A percentile compares a stretch with the other conserved stretches of the same genome.
These are phyloP conservation scores for Cercospora citrullina DNA, from an alignment of 2,329 filamentous ascomycete genomes.

Conservation along the genomic window DNA sequence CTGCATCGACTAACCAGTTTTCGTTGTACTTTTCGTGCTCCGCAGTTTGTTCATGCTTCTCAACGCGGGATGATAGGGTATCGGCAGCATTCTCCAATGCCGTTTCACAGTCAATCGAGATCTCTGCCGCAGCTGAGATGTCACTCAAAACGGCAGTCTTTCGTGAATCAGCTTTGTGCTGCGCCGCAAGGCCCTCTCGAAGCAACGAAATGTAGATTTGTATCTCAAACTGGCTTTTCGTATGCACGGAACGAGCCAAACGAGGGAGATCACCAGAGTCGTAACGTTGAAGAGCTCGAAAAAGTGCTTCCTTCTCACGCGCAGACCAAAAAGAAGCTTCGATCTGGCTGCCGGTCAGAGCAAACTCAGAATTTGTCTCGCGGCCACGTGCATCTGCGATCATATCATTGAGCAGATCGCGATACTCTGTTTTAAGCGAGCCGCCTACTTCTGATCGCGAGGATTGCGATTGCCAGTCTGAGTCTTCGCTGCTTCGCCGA, in stretches of 20 bases:
- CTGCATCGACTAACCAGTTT: slow-evolving; percentile 63
- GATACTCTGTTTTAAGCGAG: slow-evolving; percentile 41
- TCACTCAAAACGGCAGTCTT: slow-evolving; percentile 52
- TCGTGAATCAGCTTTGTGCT: slow-evolving; percentile 40
- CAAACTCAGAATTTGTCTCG: not conserved
- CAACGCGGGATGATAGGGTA: slow-evolving; percentile 63
- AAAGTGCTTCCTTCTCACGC: slow-evolving; percentile 70
- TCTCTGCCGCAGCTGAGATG: slow-evolving; percentile 70
- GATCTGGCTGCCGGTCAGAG: slow-evolving; percentile 55
- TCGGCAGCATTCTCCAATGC: slow-evolving; percentile 70
- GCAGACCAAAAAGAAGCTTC: slow-evolving; percentile 70
- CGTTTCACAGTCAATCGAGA: slow-evolving; percentile 64
- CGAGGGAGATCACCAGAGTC: slow-evolving; percentile 63
- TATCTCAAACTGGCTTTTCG: slow-evolving; percentile 75
- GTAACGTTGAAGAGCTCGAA: slow-evolving; percentile 62
- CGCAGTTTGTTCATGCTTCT: slow-evolving; percentile 59
- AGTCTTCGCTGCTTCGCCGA: slow-evolving; percentile 13
- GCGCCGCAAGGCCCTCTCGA: slow-evolving; percentile 48
- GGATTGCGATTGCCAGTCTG: slow-evolving; percentile 15
- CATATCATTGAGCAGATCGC: slow-evolving; percentile 56
- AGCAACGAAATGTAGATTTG: slow-evolving; percentile 68
- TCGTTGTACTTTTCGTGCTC: slow-evolving; percentile 64
- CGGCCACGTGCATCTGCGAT: slow-evolving; percentile 49
- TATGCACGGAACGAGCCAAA: slow-evolving; percentile 64
- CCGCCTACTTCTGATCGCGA: slow-evolving; percentile 14